A percentile compares a stretch with the other conserved stretches of the same genome.
Conservation (phyloP, 106 monocot genomes). For the Xerophyta viscosa region DNA sequence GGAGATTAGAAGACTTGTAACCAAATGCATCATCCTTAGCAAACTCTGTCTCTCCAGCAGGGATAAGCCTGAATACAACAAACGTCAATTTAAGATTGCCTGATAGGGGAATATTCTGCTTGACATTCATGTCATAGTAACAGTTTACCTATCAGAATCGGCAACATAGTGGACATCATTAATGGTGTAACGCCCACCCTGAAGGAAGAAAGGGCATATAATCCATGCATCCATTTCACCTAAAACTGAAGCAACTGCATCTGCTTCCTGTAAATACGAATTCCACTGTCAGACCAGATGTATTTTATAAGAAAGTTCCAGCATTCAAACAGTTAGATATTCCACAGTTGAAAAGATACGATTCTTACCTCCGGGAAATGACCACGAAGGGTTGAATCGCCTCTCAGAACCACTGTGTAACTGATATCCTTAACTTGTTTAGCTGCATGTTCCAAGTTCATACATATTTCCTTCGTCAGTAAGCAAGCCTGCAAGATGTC, state of each 20-base stretch:
- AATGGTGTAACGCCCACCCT: constrained; percentile 94
- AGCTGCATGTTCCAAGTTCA: constrained; percentile 75
- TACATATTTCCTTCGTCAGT: constrained; percentile 80
- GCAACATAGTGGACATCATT: constrained; percentile 88
- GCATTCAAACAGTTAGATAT: too few species aligned
- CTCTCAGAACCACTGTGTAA: constrained; percentile 87
- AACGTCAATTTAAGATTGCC: neutral
- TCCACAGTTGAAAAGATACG: constrained; percentile 3
- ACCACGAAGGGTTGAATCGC: constrained; percentile 98
- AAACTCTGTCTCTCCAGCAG: constrained; percentile 94
- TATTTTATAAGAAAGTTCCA: neutral
- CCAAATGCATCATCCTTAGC: constrained; percentile 93
- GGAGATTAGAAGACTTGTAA: constrained; percentile 88
- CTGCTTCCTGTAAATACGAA: constrained; percentile 61
- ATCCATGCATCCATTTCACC: constrained; percentile 99
- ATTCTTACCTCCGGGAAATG: constrained; percentile 87
- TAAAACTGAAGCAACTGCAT: constrained; percentile 79
- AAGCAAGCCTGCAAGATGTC: constrained; percentile 45
- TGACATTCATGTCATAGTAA: neutral
- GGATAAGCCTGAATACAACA: constrained; percentile 56
- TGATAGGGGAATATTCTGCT: too few species aligned
- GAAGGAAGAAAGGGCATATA: constrained; percentile 94
- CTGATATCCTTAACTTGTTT: constrained; percentile 45
- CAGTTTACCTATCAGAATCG: constrained; percentile 64
- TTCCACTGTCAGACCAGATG: neutral